These are phyloP conservation scores for Inga leiocalycina DNA, from an alignment of 306 rosid genomes.

Conservation along the genomic window DNA sequence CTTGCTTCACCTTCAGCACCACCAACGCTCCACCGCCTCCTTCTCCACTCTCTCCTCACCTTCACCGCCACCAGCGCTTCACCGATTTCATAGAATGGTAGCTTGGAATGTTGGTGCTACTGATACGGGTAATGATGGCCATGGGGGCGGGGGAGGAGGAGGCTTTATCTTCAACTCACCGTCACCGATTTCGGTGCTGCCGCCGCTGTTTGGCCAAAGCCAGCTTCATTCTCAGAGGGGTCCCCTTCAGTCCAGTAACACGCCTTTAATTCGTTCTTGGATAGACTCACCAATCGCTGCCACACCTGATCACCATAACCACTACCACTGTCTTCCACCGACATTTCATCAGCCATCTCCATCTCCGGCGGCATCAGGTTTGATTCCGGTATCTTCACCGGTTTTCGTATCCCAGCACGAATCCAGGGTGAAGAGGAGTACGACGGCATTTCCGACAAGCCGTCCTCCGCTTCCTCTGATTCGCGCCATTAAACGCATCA, in stretches of 20 bases:
- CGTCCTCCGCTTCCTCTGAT: conserved; percentile 94
- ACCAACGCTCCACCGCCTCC: conserved; percentile 19
- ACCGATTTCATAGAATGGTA: conserved; percentile 49
- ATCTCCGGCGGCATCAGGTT: conserved; percentile 54
- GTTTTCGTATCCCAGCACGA: conserved; percentile 82
- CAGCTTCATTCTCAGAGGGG: conserved; percentile 91
- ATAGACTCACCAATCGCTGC: conserved; percentile 50
- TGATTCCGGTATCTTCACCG: conserved; percentile 63
- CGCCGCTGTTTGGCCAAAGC: conserved; percentile 52
- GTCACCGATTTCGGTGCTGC: conserved; percentile 28
- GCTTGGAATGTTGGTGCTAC: conserved; percentile 48
- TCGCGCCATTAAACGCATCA: conserved; percentile 71
- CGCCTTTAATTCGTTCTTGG: conserved; percentile 77
- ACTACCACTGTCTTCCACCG: conserved; percentile 37
- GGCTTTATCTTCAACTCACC: conserved; percentile 54
- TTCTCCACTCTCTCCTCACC: no score
- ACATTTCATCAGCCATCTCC: conserved; percentile 37
- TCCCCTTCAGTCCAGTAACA: conserved; percentile 99
- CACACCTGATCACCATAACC: not conserved
- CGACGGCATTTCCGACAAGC: conserved; percentile 74
- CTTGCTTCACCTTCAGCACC: not conserved
- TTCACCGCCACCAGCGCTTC: not conserved
- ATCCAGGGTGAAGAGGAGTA: conserved; percentile 85
- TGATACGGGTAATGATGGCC: conserved; percentile 26
- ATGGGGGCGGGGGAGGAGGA: conserved; percentile 34